Conservation (phyloP, 1,139 yeast genomes). For the Scheffersomyces parashehatae region DNA sequence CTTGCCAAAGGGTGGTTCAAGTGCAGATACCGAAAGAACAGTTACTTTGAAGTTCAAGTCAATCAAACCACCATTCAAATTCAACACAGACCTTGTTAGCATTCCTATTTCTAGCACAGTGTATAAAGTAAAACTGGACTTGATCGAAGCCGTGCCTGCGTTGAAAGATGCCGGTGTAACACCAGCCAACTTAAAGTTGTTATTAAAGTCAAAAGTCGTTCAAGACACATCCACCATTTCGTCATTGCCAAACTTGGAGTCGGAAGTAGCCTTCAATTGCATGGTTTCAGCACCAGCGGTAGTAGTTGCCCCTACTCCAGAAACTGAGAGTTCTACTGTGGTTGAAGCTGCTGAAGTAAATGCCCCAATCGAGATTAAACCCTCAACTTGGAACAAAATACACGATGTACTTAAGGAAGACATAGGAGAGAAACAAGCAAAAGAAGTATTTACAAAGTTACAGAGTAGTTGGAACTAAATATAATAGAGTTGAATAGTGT, state of each 20-base stretch:
- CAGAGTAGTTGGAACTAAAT: conserved; percentile 39
- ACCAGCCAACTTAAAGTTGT: conserved; percentile 36
- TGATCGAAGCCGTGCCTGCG: conserved; percentile 28
- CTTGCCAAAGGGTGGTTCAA: conserved; percentile 24
- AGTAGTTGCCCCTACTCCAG: conserved; percentile 5
- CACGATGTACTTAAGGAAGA: conserved; percentile 29
- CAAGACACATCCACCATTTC: conserved; percentile 35
- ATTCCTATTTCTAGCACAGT: conserved; percentile 30
- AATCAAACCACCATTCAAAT: conserved; percentile 47
- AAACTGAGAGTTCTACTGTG: conserved; percentile 1
- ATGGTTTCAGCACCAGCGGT: conserved; percentile 32
- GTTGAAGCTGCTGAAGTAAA: conserved; percentile 4
- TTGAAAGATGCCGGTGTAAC: conserved; percentile 23
- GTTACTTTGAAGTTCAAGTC: conserved; percentile 35
- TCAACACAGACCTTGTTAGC: conserved; percentile 25
- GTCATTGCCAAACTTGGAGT: conserved; percentile 19
- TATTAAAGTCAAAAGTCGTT: conserved; percentile 47
- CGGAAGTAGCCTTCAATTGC: conserved; percentile 33
- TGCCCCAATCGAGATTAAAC: conserved; percentile 16
- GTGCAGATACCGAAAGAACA: conserved; percentile 5
- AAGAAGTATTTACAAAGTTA: conserved; percentile 32
- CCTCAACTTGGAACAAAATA: conserved; percentile 35
- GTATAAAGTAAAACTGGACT: conserved; percentile 32
- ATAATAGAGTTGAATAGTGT: neutral
- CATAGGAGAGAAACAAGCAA: conserved; percentile 27